Evolutionary conservation across 768 basidiomycete genomes (phyloP).

Genomic region (Pleurotus tuoliensis): DNA sequence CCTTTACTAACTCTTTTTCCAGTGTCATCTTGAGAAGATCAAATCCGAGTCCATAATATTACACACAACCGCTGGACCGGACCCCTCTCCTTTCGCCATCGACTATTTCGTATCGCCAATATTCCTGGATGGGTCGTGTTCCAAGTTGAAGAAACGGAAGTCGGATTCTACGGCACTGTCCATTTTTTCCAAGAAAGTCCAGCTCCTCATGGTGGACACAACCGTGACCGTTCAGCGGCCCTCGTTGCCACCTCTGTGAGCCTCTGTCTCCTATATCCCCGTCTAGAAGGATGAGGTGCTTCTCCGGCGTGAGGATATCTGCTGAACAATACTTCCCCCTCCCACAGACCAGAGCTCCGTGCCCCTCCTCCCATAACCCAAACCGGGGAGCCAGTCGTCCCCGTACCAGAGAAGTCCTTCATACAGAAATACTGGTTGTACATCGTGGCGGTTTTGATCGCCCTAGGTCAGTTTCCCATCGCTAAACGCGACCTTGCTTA

Average conservation of each 20-base stretch:
- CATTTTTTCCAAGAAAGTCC: not conserved
- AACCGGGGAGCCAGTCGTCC: constrained; percentile 42
- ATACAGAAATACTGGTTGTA: constrained; percentile 93
- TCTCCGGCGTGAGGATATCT: not conserved
- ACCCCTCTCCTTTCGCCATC: constrained; percentile 53
- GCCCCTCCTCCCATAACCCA: constrained; percentile 71
- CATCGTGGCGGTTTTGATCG: constrained; percentile 53
- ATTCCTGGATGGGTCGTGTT: constrained; percentile 69
- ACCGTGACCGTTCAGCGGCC: constrained; percentile 45
- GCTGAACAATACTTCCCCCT: constrained; percentile 1
- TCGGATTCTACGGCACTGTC: not conserved
- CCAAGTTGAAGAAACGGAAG: constrained; percentile 21
- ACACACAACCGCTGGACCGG: constrained; percentile 40
- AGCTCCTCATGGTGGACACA: constrained; percentile 26
- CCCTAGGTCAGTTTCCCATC: constrained; percentile 42
- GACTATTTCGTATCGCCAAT: constrained; percentile 71
- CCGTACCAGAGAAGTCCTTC: constrained; percentile 70
- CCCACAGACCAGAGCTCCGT: constrained; percentile 60
- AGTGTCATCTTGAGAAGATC: constrained; percentile 67
- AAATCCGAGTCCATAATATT: constrained; percentile 56
- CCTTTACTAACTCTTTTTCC: not conserved
- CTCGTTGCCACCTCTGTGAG: constrained; percentile 56
- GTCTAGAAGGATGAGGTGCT: not conserved
- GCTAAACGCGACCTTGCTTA: not conserved
- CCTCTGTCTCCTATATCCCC: constrained; percentile 4